phyloP scores from a whole-genome alignment of 208 protist species.

The Balamuthia mandrillaris region DNA sequence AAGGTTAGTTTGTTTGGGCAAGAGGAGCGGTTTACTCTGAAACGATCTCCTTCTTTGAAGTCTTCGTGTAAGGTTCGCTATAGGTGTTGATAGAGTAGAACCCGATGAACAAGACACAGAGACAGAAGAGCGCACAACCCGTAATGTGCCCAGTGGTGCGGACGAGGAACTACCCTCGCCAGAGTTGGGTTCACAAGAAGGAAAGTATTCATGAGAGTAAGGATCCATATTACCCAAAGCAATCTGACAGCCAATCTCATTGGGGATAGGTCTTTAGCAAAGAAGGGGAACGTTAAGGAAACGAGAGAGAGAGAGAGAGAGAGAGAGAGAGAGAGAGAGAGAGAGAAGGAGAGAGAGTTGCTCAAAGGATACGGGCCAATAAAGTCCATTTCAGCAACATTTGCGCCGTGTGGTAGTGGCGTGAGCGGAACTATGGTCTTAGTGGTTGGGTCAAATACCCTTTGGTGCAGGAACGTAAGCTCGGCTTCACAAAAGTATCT shows the following conservation, averaged over 20 bases:
- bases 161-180: no score
- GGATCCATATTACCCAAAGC: not conserved
- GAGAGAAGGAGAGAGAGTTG: not conserved
- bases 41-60: no score
- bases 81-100: no score
- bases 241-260: not conserved
- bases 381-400: not conserved
- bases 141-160: no score
- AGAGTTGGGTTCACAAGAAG: no score
- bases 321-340: not conserved
- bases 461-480: conserved; percentile 16
- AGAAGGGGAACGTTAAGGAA: not conserved
- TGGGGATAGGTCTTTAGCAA: not conserved
- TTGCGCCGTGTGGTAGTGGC: not conserved
- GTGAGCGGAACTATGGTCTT: not conserved
- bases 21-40: no score
- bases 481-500: not conserved
- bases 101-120: no score
- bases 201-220: conserved; percentile 7
- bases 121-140: no score
- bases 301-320: not conserved
- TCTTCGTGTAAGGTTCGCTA: no score
- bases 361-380: not conserved
- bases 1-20: no score
- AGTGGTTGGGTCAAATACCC: conserved; percentile 4